Base-by-base conservation (phyloP, 805 yeast genomes). In the Wickerhamomyces ciferrii region DNA sequence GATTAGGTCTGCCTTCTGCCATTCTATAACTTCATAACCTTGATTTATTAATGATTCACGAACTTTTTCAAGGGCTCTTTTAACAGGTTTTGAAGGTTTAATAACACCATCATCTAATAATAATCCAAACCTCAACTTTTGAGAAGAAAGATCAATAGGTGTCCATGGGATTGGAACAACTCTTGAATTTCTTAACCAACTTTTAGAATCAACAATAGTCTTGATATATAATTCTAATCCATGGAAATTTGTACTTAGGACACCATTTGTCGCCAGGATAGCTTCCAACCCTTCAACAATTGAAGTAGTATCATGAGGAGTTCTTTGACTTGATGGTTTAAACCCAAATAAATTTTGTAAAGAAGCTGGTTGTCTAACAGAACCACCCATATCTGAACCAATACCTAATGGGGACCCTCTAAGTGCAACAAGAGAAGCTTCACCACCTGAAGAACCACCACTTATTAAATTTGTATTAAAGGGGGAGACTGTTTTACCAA, bases 371-470 rank as follows among this genome's bases (percentile, higher is more conserved):
- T 66, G 68, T 34, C 81, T 60, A 25, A 76, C 66, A 5, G 74
- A 66, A 5, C 81, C 81, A 18, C 79, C 81, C 36, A 75, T 67
- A 56, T 76, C 81, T 2, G 76, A 68, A 17, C 83, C 83, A 38
- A 80, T 57, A 11, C 84, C 83, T 11, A 53, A 17, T 25, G 48
- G 13, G 60, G 67, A 27, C 6, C 78, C 78, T 41, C 61, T 55
- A 42, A 71, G 50, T 1, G 68, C 69, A 8, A 73, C 52, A n/a
- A 76, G 52, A 2, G 78, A 74, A n/a, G 73, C 76, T 43, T 75
- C 80, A 25, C 81, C 81, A 4, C 79, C 79, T 4, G 76, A 70
- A 13, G 77, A 71, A 1, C 81, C 81, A 35, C 79, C 79, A 19
- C 74, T 56, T 18, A 71, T 62, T 43, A 74, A 55, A 10, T 55